Base-by-base conservation (phyloP, 805 yeast species). In the Candida golubevii region DNA sequence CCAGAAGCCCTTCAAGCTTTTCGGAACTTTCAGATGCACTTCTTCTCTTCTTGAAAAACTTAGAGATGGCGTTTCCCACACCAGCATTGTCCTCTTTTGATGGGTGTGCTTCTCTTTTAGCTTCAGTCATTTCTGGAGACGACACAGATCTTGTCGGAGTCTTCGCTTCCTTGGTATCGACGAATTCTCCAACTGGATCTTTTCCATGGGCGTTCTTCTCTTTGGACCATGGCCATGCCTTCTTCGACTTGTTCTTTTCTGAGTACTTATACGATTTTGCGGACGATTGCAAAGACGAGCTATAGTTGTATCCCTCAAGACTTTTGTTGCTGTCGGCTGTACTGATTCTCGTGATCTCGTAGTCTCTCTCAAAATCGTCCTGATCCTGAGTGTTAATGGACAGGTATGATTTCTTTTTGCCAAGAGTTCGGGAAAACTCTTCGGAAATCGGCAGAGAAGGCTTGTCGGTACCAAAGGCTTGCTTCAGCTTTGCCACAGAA, bases 211-310 rank as follows among this genome's bases (percentile, higher is more conserved):
- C 32, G 7, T 44, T 42, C 42, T 58, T 52, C 26, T 53, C 63
- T 44, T 62, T 60, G 33, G 66, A 51, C 75, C 75, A 71, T 8
- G 63, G 61, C 75, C 75, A 71, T 11, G 69, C 60, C 49, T 67
- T 67, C 56, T 67, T 71, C 42, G 60, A 55, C 38, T 63, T 52
- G 35, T 49, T 56, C 52, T 54, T 58, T 35, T 48, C 53, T 29
- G 39, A 10, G 32, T 18, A 18, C 5, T 18, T 18, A 5, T 3
- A 18, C 23, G 23, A 18, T 18, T 18, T 18, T 5, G 5, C 5
- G 23, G 23, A 18, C 23, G 23, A 18, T 18, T 18, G 23, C 23
- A 18, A 18, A 18, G 23, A 18, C 23, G 23, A 18, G 23, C 23
- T 18, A 18, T 18, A 18, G 23, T 5, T 18, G 23, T 18, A 18